Base-by-base conservation (phyloP, 345 rosid species). In the Camelina hispida region DNA sequence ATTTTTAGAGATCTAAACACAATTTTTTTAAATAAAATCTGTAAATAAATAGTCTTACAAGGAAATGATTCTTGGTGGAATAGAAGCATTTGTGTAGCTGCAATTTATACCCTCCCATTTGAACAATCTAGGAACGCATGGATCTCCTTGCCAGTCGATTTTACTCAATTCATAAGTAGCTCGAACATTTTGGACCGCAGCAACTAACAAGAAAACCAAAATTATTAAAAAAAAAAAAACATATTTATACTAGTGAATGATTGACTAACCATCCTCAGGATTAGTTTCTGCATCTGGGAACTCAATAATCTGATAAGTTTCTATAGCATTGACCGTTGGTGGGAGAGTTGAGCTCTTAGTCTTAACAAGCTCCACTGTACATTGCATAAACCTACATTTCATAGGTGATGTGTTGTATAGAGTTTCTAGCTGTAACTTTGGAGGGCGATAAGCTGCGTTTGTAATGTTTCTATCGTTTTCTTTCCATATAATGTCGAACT, bases 71-170 rank as follows among this genome's bases (percentile, higher is more conserved):
- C 80, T 81, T 16, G 82, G 81, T 17, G 79, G 68, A 58, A 46
- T 20, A 7, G 69, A 16, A 8, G 25, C 32, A 62, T 52, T 25
- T 50, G 74, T 68, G 37, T 63, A 71, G 85, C 68, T 72, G 78
- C 86, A 86, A 2, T 77, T 67, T 17, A 84, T 54, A 30, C 87
- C 86, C 6, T 80, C 71, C 77, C 77, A 73, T 35, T 9, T 7
- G 68, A 50, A 75, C 15, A 4, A 4, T 17, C 7, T 32, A 22
- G 84, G 85, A 17, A 57, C 48, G 3, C 84, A 81, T 1, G 86
- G 86, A 82, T 86, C 89, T 66, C 87, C 87, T 73, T 84, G 81
- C 89, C 83, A 86, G 59, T 67, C 66, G 13, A 58, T 69, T 28
- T 14, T 72, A 23, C 7, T 54, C n/a, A 82, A 10, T 42, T 80